Base-by-base conservation (phyloP, 257 asterid genomes). In the Primulina huaijiensis region DNA sequence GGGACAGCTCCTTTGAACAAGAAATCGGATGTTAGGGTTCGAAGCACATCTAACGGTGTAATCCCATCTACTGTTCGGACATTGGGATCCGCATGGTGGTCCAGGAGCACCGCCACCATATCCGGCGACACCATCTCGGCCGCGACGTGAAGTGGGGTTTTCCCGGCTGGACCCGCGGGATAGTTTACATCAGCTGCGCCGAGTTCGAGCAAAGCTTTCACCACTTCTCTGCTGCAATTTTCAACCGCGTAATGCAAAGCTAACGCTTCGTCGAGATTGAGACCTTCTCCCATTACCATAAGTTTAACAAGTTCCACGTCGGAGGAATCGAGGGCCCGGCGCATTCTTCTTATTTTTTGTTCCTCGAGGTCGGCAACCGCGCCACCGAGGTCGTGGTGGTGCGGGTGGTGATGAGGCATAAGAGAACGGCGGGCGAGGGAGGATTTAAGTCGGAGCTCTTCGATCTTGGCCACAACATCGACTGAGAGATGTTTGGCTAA, bases 241-340 rank as follows among this genome's bases (percentile, higher is more conserved):
- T 88, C 98, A 0, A 92, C 98, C 0, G 95, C 98, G 50, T 90
- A 92, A 53, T 92, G 98, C 11, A 92, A 58, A 5, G 98, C 97
- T 43, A 92, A 72, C 2, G 96, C 92, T 20, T 90, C 93, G 30
- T 92, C 96, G 1, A 92, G 86, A 61, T 92, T 92, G 4, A 92
- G 86, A 21, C 98, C 98, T 77, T 92, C 98, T 2, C 98, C 98
- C 98, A 92, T 92, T 35, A 92, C 98, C 98, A 92, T 92, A 0
- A 92, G 98, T 81, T 92, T 92, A 50, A 92, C 98, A 1, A 92
- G 92, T 72, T 92, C 98, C 3, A 90, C 98, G 31, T 92, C 98
- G 0, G 98, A 92, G 0, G 97, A 88, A 81, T 90, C 97, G 1
- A 92, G 93, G 27, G 98, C 98, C 4, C 98, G 86, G 20, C 95